These are phyloP conservation scores for Aureobasidium sp. DNA, from an alignment of 2,329 filamentous ascomycete species.

Conservation along the genomic window DNA sequence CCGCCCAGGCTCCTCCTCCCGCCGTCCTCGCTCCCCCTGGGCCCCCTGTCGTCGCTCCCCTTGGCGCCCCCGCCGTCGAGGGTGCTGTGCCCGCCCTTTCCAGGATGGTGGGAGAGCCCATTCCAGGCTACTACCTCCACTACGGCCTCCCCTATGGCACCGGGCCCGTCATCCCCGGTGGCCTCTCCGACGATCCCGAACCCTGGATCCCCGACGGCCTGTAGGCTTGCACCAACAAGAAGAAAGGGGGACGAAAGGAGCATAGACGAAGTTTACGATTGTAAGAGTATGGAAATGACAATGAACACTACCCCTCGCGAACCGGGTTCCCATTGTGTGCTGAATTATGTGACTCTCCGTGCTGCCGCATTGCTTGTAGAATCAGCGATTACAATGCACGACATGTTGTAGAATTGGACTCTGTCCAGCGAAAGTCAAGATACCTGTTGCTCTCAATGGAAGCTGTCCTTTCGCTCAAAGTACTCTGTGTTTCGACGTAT, in stretches of 20 bases:
- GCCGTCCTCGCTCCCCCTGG: too few relatives aligned
- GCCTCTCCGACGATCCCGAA: not conserved
- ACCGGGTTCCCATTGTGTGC: not conserved
- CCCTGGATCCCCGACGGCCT: too few relatives aligned
- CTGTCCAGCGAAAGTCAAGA: not conserved
- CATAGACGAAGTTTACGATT: not conserved
- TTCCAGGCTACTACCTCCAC: not conserved
- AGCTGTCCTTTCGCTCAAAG: not conserved
- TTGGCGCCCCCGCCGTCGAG: not conserved
- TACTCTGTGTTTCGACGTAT: not conserved
- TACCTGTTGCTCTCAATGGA: not conserved
- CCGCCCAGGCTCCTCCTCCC: too few relatives aligned
- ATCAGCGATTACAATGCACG: not conserved
- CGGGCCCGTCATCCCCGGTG: not conserved
- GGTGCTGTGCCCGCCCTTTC: too few relatives aligned
- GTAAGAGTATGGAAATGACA: not conserved
- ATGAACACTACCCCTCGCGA: not conserved
- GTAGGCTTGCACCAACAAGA: not conserved
- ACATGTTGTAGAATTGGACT: not conserved
- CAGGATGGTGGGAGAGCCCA: too few relatives aligned
- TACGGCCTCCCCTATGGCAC: not conserved
- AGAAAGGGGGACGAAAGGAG: not conserved
- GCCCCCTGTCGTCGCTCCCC: too few relatives aligned
- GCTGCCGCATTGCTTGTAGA: not conserved
- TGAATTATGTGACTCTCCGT: not conserved